Conservation (phyloP, 208 protist genomes). For the Blastocrithidia nonstop region DNA sequence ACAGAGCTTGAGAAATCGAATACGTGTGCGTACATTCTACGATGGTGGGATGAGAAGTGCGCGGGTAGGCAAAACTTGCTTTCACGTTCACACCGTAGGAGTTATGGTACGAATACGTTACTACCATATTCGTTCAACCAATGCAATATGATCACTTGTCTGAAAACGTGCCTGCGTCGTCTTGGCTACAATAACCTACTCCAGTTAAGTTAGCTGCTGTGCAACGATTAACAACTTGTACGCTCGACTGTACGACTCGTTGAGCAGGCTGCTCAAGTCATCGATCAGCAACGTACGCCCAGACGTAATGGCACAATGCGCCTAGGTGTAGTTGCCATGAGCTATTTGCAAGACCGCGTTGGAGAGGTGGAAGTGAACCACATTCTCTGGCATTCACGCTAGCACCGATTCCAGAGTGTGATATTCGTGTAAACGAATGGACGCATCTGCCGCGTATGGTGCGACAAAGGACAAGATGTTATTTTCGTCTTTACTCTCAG, state of each 20-base stretch:
- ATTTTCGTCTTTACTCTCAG: background rate
- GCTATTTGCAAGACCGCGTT: constrained; percentile 42
- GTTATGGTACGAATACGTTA: constrained; percentile 84
- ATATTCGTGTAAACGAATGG: constrained; percentile 67
- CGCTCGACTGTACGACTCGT: constrained; percentile 74
- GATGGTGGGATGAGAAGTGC: constrained; percentile 83
- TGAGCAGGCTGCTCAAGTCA: constrained; percentile 54
- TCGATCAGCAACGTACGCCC: constrained; percentile 52
- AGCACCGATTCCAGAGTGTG: constrained; percentile 34
- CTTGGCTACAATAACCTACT: constrained; percentile 93
- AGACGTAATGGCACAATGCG: constrained; percentile 21
- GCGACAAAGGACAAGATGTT: constrained; percentile 46
- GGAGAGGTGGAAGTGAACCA: constrained; percentile 43
- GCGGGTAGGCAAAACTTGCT: constrained; percentile 90
- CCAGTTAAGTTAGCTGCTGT: constrained; percentile 96
- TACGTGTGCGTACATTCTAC: constrained; percentile 88
- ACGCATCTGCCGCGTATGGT: constrained; percentile 72
- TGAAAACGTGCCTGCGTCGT: constrained; percentile 29
- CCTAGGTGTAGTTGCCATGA: constrained; percentile 33
- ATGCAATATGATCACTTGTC: constrained; percentile 50
- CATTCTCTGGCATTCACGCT: constrained; percentile 36
- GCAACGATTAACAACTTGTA: constrained; percentile 92
- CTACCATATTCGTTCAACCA: constrained; percentile 82
- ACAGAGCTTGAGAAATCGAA: constrained; percentile 96
- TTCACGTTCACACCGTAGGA: constrained; percentile 91